Conservation (phyloP, 1,284 basidiomycete species). For the Heliocybe sulcata region DNA sequence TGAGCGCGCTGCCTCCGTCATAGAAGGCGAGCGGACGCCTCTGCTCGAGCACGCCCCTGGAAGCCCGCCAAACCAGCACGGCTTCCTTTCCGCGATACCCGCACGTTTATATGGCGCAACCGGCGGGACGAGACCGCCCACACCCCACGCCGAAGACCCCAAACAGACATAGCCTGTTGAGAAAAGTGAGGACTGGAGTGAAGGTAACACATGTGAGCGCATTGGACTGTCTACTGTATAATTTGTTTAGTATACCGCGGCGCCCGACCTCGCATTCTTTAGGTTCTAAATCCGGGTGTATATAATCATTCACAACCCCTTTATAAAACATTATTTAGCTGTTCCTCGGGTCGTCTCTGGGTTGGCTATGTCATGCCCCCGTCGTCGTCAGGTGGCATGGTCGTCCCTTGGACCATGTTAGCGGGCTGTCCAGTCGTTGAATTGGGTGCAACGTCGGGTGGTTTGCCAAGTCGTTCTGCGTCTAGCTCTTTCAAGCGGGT, state of each 20-base stretch:
- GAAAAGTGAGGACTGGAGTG: too few species aligned
- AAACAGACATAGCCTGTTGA: neutral
- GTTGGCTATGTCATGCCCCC: neutral
- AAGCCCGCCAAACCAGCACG: neutral
- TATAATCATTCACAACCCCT: too few species aligned
- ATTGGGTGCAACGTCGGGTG: neutral
- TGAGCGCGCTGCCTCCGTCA: conserved; percentile 19
- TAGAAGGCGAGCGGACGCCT: conserved; percentile 14
- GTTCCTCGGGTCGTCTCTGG: too few species aligned
- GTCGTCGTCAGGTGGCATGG: neutral
- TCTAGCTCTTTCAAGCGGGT: conserved; percentile 23
- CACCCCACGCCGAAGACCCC: neutral
- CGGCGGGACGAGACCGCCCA: neutral
- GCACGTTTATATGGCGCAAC: conserved; percentile 3
- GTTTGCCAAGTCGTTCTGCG: conserved; percentile 1
- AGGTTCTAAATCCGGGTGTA: too few species aligned
- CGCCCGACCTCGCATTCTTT: too few species aligned
- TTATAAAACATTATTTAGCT: too few species aligned
- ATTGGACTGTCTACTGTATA: too few species aligned
- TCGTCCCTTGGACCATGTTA: too few species aligned
- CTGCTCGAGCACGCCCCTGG: conserved; percentile 11
- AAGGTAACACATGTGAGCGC: too few species aligned
- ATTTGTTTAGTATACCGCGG: too few species aligned
- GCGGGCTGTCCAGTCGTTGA: too few species aligned
- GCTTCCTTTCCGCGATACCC: neutral